Evolutionary conservation across 176 grass and related monocot genomes (phyloP).

Genomic region (Tillandsia fasciculata): DNA sequence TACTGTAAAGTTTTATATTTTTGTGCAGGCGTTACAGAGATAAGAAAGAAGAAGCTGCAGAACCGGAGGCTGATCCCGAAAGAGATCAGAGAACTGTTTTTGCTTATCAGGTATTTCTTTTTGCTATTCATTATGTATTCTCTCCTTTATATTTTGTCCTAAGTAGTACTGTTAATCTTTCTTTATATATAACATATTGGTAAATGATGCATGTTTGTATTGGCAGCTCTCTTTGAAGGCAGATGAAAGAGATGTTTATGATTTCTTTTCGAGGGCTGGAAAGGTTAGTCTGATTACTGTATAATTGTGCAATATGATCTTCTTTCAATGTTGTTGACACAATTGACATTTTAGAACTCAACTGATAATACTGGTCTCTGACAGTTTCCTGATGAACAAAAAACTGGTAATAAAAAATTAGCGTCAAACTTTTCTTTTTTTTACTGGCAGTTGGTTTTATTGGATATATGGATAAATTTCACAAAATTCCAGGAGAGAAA

Average conservation of each 20-base stretch:
- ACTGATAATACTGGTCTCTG: no score
- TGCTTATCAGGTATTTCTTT: conserved; percentile 70
- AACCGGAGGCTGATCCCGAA: conserved; percentile 92
- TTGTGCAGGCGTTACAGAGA: conserved; percentile 41
- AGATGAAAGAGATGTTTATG: conserved; percentile 95
- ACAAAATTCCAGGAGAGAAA: no score
- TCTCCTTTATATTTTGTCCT: neutral
- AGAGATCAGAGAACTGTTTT: conserved; percentile 99
- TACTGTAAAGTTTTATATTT: conserved; percentile 14
- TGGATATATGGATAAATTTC: no score
- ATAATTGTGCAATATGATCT: neutral
- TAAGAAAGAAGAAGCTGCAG: conserved; percentile 68
- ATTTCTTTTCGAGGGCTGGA: conserved; percentile 96
- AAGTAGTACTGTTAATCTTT: neutral
- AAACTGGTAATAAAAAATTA: no score
- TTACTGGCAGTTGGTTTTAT: no score
- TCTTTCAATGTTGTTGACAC: neutral
- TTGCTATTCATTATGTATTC: neutral
- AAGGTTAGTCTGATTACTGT: conserved; percentile 38
- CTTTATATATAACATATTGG: neutral
- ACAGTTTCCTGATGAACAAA: no score
- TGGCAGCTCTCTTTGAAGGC: conserved; percentile 81
- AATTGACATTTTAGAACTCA: neutral
- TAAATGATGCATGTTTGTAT: conserved; percentile 1
- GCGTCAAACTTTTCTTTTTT: no score